phyloP scores from a whole-genome alignment of 163 green algal genomes.

The Scenedesmus sp. region DNA sequence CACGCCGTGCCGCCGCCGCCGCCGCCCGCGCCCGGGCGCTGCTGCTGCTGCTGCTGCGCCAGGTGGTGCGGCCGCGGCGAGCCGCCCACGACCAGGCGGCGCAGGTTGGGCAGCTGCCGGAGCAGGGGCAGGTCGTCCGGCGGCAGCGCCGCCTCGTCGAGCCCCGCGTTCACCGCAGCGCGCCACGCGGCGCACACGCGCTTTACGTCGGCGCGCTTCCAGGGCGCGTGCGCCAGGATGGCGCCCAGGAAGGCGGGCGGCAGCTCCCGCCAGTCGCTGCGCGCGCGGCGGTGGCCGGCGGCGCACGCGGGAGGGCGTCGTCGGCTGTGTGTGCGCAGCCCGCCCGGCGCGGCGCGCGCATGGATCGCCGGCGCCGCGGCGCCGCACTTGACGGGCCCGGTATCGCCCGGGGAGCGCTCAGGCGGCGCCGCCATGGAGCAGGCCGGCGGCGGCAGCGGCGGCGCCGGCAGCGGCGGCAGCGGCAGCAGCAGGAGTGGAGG shows the following conservation, averaged over 20 bases:
- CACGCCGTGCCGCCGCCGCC: too few species aligned
- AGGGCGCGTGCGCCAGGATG: slow-evolving; percentile 12
- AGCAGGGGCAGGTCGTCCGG: slow-evolving; percentile 25
- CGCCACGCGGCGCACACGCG: slow-evolving; percentile 31
- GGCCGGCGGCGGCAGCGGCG: too few species aligned
- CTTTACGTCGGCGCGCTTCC: slow-evolving; percentile 31
- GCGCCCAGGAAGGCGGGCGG: slow-evolving; percentile 11
- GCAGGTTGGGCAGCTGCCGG: slow-evolving; percentile 8
- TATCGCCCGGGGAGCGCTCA: too few species aligned
- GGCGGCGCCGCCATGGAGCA: too few species aligned
- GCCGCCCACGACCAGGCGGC: slow-evolving; percentile 3
- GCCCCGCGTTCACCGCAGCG: slow-evolving; percentile 18
- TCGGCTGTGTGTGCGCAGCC: too few species aligned
- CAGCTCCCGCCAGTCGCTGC: slow-evolving; percentile 34
- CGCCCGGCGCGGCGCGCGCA: too few species aligned
- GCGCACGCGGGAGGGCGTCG: too few species aligned
- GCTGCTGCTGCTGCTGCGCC: slow-evolving; percentile 9
- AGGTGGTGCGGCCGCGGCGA: background rate
- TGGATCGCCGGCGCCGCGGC: too few species aligned
- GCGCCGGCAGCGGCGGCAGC: too few species aligned
- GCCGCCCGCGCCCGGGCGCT: background rate
- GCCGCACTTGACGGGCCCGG: too few species aligned
- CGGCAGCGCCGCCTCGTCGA: slow-evolving; percentile 7
- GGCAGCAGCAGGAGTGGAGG: too few species aligned
- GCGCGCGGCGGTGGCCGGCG: too few species aligned